phyloP scores from a whole-genome alignment of 2,329 filamentous ascomycete species.

The Alternaria sp. region DNA sequence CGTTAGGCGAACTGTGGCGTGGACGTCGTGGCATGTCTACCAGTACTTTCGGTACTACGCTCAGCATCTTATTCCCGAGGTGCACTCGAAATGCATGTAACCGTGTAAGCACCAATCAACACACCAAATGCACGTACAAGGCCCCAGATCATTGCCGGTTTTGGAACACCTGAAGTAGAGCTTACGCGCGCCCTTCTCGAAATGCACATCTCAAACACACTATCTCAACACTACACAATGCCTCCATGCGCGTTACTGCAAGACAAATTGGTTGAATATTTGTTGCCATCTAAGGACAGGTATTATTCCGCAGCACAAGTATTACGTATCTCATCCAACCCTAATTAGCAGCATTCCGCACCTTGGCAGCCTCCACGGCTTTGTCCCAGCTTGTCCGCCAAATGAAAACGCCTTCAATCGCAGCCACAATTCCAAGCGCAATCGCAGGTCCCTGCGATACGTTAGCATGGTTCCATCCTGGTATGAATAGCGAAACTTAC shows the following conservation, averaged over 20 bases:
- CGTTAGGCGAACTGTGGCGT: conserved; percentile 3
- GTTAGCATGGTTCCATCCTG: conserved; percentile 14
- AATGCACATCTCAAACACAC: not conserved
- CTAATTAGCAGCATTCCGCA: conserved; percentile 58
- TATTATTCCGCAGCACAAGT: not conserved
- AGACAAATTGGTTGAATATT: not conserved
- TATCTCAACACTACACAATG: too few species aligned
- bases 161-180: conserved; percentile 2
- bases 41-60: not conserved
- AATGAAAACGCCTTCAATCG: conserved; percentile 66
- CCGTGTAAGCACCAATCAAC: not conserved
- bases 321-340: not conserved
- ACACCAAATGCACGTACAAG: conserved; percentile 3
- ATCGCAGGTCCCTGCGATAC: conserved; percentile 59
- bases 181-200: not conserved
- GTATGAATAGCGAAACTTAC: conserved; percentile 33
- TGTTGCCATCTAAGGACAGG: not conserved
- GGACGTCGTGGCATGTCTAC: not conserved
- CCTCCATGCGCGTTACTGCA: too few species aligned
- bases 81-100: conserved; percentile 1
- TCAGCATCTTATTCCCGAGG: not conserved
- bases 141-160: conserved; percentile 1
- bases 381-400: conserved; percentile 63
- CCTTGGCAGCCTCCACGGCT: conserved; percentile 67
- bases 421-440: conserved; percentile 69